Percentiles rank a stretch among this genome's conserved stretches.
phyloP scores from a whole-genome alignment of 1,284 basidiomycete species.

The Leccinum pseudoinsigne region DNA sequence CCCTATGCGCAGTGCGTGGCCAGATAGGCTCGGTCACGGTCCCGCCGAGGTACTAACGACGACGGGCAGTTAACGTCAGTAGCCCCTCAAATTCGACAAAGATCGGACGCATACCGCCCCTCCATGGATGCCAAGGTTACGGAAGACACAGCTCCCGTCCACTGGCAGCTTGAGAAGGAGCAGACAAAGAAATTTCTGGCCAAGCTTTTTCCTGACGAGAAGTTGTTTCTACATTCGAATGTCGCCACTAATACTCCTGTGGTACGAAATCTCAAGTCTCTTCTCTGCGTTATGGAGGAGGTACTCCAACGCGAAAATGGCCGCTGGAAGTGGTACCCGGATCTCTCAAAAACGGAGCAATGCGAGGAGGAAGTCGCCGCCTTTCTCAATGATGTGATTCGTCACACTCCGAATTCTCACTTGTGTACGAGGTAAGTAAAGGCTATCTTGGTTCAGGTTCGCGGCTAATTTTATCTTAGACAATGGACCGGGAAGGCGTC shows the following conservation, averaged over 20 bases:
- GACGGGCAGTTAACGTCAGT: neutral
- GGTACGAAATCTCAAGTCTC: neutral
- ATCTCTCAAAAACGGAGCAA: neutral
- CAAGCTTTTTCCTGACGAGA: neutral
- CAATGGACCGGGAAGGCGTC: neutral
- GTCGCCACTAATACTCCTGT: neutral
- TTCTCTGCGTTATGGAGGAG: neutral
- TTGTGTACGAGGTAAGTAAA: neutral
- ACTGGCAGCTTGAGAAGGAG: neutral
- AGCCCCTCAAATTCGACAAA: neutral
- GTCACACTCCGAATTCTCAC: neutral
- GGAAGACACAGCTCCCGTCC: constrained; percentile 4
- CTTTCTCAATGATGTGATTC: neutral
- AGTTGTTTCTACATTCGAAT: neutral
- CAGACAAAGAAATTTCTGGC: neutral
- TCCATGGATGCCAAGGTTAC: constrained; percentile 5
- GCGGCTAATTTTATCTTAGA: neutral
- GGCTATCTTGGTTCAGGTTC: neutral
- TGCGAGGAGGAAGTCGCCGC: neutral
- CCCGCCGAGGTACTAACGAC: too few species aligned
- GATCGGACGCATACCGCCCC: neutral
- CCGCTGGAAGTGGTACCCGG: neutral
- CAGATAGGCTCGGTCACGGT: too few species aligned
- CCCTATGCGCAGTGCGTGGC: neutral
- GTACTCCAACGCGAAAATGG: neutral